Evolutionary conservation across 495 filamentous ascomycete genomes (phyloP).

Genomic region (Immersiella caudata): DNA sequence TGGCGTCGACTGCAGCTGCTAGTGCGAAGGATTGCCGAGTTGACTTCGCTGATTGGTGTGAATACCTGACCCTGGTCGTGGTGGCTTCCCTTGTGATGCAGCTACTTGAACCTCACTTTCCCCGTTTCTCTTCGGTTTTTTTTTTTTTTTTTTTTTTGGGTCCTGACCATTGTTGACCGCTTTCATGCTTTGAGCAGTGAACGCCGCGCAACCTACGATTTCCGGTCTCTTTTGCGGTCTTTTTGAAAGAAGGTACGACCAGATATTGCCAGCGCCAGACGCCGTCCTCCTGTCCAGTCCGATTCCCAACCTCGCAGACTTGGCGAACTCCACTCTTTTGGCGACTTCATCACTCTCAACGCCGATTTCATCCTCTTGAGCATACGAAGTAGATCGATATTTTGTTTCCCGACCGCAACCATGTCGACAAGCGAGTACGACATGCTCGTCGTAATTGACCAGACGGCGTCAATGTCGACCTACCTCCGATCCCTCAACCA

Average conservation of each 20-base stretch:
- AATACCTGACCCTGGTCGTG: neutral
- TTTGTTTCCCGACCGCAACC: too few relatives aligned
- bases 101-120: neutral
- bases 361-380: neutral
- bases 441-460: slow-evolving; percentile 47
- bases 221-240: too few relatives aligned
- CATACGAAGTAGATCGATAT: neutral
- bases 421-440: slow-evolving; percentile 34
- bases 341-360: neutral
- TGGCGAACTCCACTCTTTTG: too few relatives aligned
- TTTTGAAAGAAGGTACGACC: too few relatives aligned
- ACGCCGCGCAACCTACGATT: too few relatives aligned
- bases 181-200: neutral
- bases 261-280: too few relatives aligned
- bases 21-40: neutral
- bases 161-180: neutral
- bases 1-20: neutral
- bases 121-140: neutral
- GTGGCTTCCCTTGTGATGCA: neutral
- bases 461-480: slow-evolving; percentile 46
- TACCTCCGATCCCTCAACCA: slow-evolving; percentile 43
- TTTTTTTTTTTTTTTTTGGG: neutral
- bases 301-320: too few relatives aligned
- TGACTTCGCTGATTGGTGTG: neutral
- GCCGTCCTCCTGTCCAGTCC: too few relatives aligned